These are phyloP conservation scores for Candida pseudocylindracea DNA, from an alignment of 1,139 yeast species.

Conservation along the genomic window DNA sequence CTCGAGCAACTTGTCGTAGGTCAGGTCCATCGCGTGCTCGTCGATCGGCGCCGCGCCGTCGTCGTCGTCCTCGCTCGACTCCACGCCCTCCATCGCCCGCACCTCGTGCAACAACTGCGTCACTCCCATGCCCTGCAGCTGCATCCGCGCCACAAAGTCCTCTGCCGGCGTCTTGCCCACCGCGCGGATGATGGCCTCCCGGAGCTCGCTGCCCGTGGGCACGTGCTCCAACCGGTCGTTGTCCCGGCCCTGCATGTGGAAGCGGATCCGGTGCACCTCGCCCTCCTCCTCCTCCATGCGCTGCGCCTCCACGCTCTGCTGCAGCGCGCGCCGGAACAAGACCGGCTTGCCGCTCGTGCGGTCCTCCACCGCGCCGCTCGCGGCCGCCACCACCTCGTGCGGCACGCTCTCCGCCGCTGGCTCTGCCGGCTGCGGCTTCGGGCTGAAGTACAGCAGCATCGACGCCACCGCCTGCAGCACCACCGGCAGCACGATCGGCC, in stretches of 20 bases:
- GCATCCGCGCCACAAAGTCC: constrained; percentile 47
- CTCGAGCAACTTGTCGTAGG: constrained; percentile 45
- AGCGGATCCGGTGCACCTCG: constrained; percentile 70
- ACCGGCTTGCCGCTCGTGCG: constrained; percentile 52
- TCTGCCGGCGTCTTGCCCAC: constrained; percentile 56
- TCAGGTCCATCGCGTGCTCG: constrained; percentile 15
- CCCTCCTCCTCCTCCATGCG: constrained; percentile 83
- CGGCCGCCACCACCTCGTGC: constrained; percentile 46
- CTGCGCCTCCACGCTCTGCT: constrained; percentile 44
- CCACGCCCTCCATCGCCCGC: constrained; percentile 28
- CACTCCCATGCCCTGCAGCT: constrained; percentile 16
- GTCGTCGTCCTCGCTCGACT: constrained; percentile 6
- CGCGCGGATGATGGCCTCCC: constrained; percentile 59
- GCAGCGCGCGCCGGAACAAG: constrained; percentile 37
- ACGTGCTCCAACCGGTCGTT: constrained; percentile 10
- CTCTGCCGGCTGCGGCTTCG: constrained; percentile 7
- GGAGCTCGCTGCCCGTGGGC: constrained; percentile 55
- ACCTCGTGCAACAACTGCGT: too few species aligned
- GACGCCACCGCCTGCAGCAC: constrained; percentile 7
- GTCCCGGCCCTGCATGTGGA: constrained; percentile 40
- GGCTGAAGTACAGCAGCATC: constrained; percentile 7
- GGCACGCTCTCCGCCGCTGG: constrained; percentile 14
- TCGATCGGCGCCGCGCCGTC: constrained; percentile 6
- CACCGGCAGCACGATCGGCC: constrained; percentile 22
- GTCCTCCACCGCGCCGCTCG: constrained; percentile 34